Conservation (phyloP, 148 eudicot species). For the Oxyria digyna region DNA sequence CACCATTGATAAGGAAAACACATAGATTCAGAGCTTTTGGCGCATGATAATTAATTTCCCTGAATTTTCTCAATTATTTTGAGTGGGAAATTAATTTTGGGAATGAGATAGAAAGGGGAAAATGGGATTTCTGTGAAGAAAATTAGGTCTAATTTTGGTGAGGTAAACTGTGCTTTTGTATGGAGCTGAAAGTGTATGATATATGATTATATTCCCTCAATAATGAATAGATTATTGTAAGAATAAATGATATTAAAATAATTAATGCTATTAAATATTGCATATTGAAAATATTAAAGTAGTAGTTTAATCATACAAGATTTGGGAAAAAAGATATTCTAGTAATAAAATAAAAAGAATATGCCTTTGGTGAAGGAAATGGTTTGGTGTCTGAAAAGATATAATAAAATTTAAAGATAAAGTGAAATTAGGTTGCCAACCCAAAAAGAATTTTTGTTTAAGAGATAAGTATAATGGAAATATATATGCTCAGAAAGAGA, state of each 20-base stretch:
- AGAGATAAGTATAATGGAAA: conserved; percentile 26
- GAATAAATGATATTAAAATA: conserved; percentile 24
- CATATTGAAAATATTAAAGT: conserved; percentile 21
- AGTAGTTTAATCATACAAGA: conserved; percentile 9
- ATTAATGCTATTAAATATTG: conserved; percentile 33
- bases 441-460: conserved; percentile 56
- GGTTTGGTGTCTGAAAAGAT: conserved; percentile 49
- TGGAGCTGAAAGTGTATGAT: conserved; percentile 20
- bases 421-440: conserved; percentile 99
- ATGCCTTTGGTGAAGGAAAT: conserved; percentile 74
- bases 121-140: conserved; percentile 9
- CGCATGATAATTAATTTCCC: conserved; percentile 1
- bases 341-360: conserved; percentile 38
- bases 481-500: conserved; percentile 19
- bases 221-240: conserved; percentile 20
- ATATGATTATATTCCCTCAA: conserved; percentile 10
- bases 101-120: conserved; percentile 1
- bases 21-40: conserved; percentile 8
- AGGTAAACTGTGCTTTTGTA: conserved; percentile 34
- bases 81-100: conserved; percentile 5
- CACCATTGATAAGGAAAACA: conserved; percentile 15
- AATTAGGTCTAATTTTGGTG: conserved; percentile 38
- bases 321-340: conserved; percentile 2
- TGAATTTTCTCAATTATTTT: conserved; percentile 9
- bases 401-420: conserved; percentile 44